phyloP scores from a whole-genome alignment of 768 basidiomycete species.

The Kwoniella europaea region DNA sequence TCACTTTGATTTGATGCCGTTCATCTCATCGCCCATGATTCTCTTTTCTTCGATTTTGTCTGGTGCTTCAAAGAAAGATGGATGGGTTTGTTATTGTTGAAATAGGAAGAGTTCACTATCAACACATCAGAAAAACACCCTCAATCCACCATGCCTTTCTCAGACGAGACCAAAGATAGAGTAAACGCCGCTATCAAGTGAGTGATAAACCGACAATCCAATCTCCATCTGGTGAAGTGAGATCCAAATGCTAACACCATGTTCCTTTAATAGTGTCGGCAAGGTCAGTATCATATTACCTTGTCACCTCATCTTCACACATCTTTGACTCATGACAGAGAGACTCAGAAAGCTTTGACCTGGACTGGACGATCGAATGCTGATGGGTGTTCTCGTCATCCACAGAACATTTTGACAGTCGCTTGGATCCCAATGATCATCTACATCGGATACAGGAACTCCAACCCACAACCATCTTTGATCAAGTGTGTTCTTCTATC shows the following conservation, averaged over 20 bases:
- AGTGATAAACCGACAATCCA: too few species aligned
- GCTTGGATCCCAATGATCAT: conserved; percentile 97
- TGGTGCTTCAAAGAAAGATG: not conserved
- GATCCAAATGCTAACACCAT: too few species aligned
- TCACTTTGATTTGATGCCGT: not conserved
- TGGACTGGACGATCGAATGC: too few species aligned
- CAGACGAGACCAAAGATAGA: conserved; percentile 58
- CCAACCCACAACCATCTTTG: conserved; percentile 90
- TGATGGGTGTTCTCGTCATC: not conserved
- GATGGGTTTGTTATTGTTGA: not conserved
- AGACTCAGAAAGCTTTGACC: too few species aligned
- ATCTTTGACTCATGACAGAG: too few species aligned
- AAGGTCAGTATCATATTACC: conserved; percentile 45
- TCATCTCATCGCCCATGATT: not conserved
- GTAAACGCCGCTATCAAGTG: conserved; percentile 56
- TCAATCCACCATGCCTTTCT: conserved; percentile 49
- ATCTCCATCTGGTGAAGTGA: too few species aligned
- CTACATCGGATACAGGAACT: conserved; percentile 89
- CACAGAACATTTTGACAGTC: conserved; percentile 85
- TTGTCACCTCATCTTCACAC: not conserved
- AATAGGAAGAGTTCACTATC: not conserved
- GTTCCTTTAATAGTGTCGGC: conserved; percentile 52
- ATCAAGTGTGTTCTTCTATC: conserved; percentile 74
- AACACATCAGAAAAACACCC: not conserved
- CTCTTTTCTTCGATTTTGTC: conserved; percentile 10